A percentile compares a stretch with the other conserved stretches of the same genome.
These are phyloP conservation scores for Apostasia ramifera DNA, from an alignment of 106 monocot species.

Conservation along the genomic window DNA sequence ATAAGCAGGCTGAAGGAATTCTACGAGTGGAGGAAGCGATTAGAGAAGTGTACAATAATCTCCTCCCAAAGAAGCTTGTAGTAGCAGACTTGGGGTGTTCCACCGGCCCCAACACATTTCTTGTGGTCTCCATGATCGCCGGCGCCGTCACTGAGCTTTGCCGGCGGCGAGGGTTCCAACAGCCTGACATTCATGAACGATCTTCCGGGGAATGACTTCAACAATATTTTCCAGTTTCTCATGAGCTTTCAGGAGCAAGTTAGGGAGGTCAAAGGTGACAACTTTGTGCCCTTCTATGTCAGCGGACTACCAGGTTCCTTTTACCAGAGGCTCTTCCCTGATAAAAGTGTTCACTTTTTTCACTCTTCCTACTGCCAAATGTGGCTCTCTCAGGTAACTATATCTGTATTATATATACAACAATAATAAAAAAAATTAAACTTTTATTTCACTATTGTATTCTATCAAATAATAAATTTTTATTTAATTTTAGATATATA, in stretches of 20 bases:
- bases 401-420: background rate
- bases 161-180: background rate
- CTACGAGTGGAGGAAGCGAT: constrained; percentile 14
- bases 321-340: constrained; percentile 35
- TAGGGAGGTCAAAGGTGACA: background rate
- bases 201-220: constrained; percentile 45
- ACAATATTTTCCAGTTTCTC: constrained; percentile 14
- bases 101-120: constrained; percentile 42
- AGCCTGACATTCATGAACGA: constrained; percentile 30
- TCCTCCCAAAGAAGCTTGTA: constrained; percentile 12
- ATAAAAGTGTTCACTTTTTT: constrained; percentile 24
- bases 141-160: background rate
- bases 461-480: too few species aligned
- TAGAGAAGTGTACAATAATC: background rate
- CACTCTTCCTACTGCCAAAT: constrained; percentile 31
- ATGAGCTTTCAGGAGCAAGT: background rate
- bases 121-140: constrained; percentile 18
- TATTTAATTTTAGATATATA: too few species aligned
- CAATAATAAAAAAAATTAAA: too few species aligned
- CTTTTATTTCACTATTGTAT: too few species aligned
- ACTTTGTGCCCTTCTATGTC: constrained; percentile 5
- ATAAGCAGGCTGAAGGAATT: constrained; percentile 26
- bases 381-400: constrained; percentile 40
- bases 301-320: constrained; percentile 36
- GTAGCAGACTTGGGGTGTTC: constrained; percentile 52